These are phyloP conservation scores for Podaxis rugospora DNA, from an alignment of 768 basidiomycete species.

Conservation along the genomic window DNA sequence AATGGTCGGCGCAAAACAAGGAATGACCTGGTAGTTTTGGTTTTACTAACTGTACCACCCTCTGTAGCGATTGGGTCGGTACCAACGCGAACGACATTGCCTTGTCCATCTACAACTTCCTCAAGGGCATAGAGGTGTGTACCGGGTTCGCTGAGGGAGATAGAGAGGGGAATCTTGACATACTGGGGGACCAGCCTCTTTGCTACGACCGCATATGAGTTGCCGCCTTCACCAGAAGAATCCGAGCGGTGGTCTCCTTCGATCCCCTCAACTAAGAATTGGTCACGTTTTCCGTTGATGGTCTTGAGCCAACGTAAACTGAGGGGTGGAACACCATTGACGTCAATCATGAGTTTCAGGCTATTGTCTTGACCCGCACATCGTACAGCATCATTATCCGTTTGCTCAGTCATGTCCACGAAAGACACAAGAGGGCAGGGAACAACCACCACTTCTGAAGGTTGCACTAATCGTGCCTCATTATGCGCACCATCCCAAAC, in stretches of 20 bases:
- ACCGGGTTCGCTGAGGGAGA: constrained; percentile 60
- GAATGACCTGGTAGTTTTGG: constrained; percentile 54
- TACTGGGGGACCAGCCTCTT: constrained; percentile 39
- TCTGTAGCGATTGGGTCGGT: constrained; percentile 23
- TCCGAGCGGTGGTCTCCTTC: constrained; percentile 47
- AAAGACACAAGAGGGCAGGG: constrained; percentile 83
- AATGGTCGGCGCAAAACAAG: constrained; percentile 68
- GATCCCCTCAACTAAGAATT: constrained; percentile 81
- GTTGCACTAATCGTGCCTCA: constrained; percentile 66
- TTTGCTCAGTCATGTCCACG: constrained; percentile 30
- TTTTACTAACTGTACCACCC: constrained; percentile 27
- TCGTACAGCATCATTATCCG: constrained; percentile 40
- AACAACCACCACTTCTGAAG: constrained; percentile 61
- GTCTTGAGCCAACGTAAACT: constrained; percentile 75
- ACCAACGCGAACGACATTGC: constrained; percentile 60
- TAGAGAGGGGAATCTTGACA: constrained; percentile 63
- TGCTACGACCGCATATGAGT: constrained; percentile 4
- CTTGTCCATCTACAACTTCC: constrained; percentile 77
- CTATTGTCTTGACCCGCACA: constrained; percentile 67
- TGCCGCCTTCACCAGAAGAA: constrained; percentile 15
- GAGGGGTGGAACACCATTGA: constrained; percentile 72
- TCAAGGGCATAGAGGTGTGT: constrained; percentile 73
- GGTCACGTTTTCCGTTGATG: constrained; percentile 60
- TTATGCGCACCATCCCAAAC: constrained; percentile 67
- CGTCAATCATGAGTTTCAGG: constrained; percentile 55